A percentile compares a stretch with the other conserved stretches of the same genome.
phyloP scores from a whole-genome alignment of 305 asterid species.

The Rubia tinctorum region DNA sequence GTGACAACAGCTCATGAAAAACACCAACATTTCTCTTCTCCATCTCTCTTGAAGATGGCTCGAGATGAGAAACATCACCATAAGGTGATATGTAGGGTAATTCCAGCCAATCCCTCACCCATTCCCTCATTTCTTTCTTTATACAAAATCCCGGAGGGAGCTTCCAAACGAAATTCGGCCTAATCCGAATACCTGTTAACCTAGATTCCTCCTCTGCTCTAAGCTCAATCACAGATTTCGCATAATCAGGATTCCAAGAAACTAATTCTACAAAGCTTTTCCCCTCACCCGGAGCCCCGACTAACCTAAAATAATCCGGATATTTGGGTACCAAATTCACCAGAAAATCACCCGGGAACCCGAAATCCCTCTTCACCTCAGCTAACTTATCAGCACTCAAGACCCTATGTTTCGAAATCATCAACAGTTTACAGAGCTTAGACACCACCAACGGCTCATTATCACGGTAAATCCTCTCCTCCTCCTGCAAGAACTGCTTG shows the following conservation, averaged over 20 bases:
- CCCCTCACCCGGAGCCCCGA: constrained; percentile 66
- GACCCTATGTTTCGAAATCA: constrained; percentile 74
- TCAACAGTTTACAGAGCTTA: constrained; percentile 75
- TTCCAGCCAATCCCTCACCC: constrained; percentile 95
- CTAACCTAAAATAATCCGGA: constrained; percentile 60
- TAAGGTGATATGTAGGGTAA: constrained; percentile 85
- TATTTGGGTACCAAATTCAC: constrained; percentile 64
- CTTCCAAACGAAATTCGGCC: constrained; percentile 74
- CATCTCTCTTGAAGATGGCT: constrained; percentile 37
- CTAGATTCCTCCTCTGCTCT: constrained; percentile 81
- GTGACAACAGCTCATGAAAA: constrained; percentile 83
- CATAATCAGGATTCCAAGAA: constrained; percentile 53
- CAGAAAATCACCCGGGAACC: constrained; percentile 76
- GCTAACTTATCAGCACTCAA: constrained; percentile 66
- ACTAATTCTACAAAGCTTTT: constrained; percentile 63
- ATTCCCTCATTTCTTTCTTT: constrained; percentile 92
- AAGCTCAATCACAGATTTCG: constrained; percentile 62
- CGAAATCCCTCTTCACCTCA: constrained; percentile 93
- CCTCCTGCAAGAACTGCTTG: constrained; percentile 56
- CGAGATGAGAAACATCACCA: constrained; percentile 47
- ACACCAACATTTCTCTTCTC: constrained; percentile 79
- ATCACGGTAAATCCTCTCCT: constrained; percentile 40
- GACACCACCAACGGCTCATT: constrained; percentile 60
- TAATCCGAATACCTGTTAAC: constrained; percentile 55
- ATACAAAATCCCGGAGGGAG: constrained; percentile 68